Conservation (phyloP, 768 basidiomycete species). For the Hericium erinaceus region DNA sequence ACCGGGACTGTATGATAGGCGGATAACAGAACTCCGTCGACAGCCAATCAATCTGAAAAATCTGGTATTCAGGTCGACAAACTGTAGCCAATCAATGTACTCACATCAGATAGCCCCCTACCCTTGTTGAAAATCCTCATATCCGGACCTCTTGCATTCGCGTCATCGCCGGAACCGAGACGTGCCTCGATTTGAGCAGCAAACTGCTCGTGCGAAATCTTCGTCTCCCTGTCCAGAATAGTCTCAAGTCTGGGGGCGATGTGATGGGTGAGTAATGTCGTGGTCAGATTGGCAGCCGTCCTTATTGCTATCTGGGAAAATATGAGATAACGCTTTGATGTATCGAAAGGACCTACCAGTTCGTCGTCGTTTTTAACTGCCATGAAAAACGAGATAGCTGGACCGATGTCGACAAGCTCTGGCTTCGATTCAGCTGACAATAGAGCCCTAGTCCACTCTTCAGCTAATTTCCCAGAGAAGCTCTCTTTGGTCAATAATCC, state of each 20-base stretch:
- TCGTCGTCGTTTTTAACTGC: conserved; percentile 90
- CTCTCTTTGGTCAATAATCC: conserved; percentile 78
- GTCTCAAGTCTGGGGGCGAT: conserved; percentile 83
- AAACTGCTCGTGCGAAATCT: conserved; percentile 82
- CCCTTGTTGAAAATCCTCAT: conserved; percentile 87
- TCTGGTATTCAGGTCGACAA: background rate
- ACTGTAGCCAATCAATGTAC: conserved; percentile 19
- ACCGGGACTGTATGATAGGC: conserved; percentile 91
- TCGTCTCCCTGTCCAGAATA: conserved; percentile 86
- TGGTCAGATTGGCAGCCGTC: conserved; percentile 69
- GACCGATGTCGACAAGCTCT: conserved; percentile 70
- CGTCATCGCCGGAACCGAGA: conserved; percentile 77
- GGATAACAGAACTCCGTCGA: conserved; percentile 90
- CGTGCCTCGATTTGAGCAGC: conserved; percentile 80
- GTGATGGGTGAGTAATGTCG: conserved; percentile 77
- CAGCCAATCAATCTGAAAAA: conserved; percentile 72
- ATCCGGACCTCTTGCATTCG: conserved; percentile 73
- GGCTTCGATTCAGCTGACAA: conserved; percentile 48
- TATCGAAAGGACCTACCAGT: conserved; percentile 42
- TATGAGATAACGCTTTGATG: conserved; percentile 5
- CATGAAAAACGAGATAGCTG: conserved; percentile 69
- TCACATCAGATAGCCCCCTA: conserved; percentile 62
- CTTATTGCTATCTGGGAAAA: conserved; percentile 61
- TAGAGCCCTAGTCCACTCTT: conserved; percentile 74
- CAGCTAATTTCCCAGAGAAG: conserved; percentile 75